phyloP scores from a whole-genome alignment of 2,329 filamentous ascomycete species.

The Xylariales sp. region DNA sequence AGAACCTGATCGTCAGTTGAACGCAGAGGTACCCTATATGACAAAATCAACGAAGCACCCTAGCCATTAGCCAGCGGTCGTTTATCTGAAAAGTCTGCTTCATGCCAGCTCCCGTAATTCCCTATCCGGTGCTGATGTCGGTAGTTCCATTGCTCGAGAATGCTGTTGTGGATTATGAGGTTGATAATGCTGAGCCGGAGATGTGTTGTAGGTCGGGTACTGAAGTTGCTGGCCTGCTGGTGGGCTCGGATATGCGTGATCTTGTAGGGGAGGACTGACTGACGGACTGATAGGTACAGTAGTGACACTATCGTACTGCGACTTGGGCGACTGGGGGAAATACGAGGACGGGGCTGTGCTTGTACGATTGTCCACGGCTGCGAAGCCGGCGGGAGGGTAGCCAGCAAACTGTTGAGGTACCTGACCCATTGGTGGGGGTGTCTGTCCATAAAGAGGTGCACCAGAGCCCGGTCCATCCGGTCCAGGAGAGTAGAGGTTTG shows the following conservation, averaged over 20 bases:
- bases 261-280: conserved; percentile 6
- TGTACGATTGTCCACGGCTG: not conserved
- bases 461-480: not conserved
- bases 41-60: too few species aligned
- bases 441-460: not conserved
- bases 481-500: conserved; percentile 2
- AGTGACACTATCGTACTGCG: not conserved
- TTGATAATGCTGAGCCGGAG: conserved; percentile 23
- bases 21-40: too few species aligned
- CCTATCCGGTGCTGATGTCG: conserved; percentile 1
- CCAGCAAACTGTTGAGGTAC: not conserved
- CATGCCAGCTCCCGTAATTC: conserved; percentile 7
- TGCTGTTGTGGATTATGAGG: conserved; percentile 21
- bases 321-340: not conserved
- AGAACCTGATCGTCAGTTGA: too few species aligned
- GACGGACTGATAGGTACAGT: not conserved
- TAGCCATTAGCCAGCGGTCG: too few species aligned
- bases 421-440: not conserved
- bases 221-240: not conserved
- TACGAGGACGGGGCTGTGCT: conserved; percentile 5
- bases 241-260: conserved; percentile 5
- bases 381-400: not conserved
- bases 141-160: conserved; percentile 13
- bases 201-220: conserved; percentile 16
- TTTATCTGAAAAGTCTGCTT: too few species aligned